These are phyloP conservation scores for Leucocoprinus birnbaumii DNA, from an alignment of 768 basidiomycete genomes.

Conservation along the genomic window DNA sequence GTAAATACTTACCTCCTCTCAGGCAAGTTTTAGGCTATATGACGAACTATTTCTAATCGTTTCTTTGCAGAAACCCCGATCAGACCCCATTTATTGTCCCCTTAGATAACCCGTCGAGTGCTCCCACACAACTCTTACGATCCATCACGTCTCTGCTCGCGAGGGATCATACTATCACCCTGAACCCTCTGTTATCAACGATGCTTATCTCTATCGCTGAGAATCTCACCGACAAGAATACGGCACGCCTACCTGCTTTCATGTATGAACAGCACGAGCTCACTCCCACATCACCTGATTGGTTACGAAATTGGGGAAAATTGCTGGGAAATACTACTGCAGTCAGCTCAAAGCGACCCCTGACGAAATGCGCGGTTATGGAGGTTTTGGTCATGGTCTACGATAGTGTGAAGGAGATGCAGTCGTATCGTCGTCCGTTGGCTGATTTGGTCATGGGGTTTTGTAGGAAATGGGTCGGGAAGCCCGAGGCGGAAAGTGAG, in stretches of 20 bases:
- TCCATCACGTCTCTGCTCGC: constrained; percentile 61
- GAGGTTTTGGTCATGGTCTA: constrained; percentile 56
- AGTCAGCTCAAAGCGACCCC: constrained; percentile 39
- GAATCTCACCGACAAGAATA: constrained; percentile 69
- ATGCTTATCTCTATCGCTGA: constrained; percentile 64
- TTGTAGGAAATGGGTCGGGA: constrained; percentile 23
- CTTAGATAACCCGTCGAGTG: constrained; percentile 48
- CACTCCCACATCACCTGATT: constrained; percentile 68
- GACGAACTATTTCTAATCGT: not conserved
- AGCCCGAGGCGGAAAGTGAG: constrained; percentile 27
- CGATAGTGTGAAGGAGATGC: constrained; percentile 68
- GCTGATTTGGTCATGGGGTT: constrained; percentile 54
- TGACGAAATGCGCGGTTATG: constrained; percentile 57
- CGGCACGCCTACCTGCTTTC: constrained; percentile 53
- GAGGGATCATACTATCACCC: constrained; percentile 54
- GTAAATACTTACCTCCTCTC: constrained; percentile 52
- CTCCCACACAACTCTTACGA: constrained; percentile 60
- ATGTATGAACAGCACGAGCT: constrained; percentile 70
- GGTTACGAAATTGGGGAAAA: constrained; percentile 65
- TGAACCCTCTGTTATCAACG: constrained; percentile 59
- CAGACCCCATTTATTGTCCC: constrained; percentile 40
- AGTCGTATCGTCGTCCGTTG: constrained; percentile 52
- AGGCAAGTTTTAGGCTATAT: constrained; percentile 41
- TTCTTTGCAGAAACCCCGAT: constrained; percentile 26
- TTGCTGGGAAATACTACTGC: constrained; percentile 50